These are phyloP conservation scores for Penicillium thymicola DNA, from an alignment of 2,329 filamentous ascomycete genomes.

Conservation along the genomic window DNA sequence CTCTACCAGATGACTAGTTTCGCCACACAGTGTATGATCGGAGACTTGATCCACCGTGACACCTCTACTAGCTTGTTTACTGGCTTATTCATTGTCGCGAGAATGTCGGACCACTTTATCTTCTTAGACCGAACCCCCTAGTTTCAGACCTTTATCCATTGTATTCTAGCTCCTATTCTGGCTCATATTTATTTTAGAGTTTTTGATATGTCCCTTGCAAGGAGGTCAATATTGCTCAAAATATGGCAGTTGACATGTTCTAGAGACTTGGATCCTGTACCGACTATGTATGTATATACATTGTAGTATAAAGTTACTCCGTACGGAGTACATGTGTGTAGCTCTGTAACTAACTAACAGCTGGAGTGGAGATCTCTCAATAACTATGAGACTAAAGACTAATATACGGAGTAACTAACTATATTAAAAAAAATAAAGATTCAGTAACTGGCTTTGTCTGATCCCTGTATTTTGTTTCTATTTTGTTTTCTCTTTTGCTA, in stretches of 20 bases:
- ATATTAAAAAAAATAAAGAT: not conserved
- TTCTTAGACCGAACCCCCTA: slow-evolving; percentile 3
- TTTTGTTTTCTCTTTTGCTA: not conserved
- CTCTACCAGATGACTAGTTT: slow-evolving; percentile 3
- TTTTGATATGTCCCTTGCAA: slow-evolving; percentile 3
- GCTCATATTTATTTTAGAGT: not conserved
- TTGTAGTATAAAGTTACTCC: not conserved
- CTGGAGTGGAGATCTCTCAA: not conserved
- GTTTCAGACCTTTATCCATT: not conserved
- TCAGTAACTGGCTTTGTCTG: not conserved
- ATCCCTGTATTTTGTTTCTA: not conserved
- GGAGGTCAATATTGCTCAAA: not conserved
- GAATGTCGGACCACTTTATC: slow-evolving; percentile 3
- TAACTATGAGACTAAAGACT: not conserved
- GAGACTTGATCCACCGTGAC: slow-evolving; percentile 3
- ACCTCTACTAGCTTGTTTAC: not conserved
- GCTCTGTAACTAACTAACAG: not conserved
- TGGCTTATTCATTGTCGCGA: not conserved
- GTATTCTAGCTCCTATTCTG: not conserved
- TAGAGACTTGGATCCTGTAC: not conserved
- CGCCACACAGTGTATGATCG: slow-evolving; percentile 3
- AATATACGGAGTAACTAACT: no score
- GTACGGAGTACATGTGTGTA: not conserved
- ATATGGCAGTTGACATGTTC: slow-evolving; percentile 1
- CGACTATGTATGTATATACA: not conserved